Conservation (phyloP, 2,329 filamentous ascomycete genomes). For the Grosmannia clavigera region DNA sequence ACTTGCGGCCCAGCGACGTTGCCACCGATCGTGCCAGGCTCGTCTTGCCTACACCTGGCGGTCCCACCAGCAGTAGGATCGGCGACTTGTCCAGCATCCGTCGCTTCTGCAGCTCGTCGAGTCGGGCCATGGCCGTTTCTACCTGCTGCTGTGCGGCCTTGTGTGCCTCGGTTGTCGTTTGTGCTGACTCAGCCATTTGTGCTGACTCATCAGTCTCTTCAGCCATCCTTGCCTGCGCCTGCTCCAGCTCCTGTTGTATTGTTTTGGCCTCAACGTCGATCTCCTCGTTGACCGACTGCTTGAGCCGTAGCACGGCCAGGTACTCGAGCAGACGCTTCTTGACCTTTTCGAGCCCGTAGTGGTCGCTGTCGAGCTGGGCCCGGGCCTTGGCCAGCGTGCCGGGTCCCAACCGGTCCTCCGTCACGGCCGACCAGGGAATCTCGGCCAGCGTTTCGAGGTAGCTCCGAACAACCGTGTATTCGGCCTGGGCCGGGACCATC, state of each 20-base stretch:
- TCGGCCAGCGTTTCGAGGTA: constrained; percentile 91
- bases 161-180: neutral
- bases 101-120: constrained; percentile 67
- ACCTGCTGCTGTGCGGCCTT: neutral
- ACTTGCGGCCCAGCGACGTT: constrained; percentile 82
- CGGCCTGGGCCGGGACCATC: constrained; percentile 92
- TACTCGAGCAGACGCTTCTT: constrained; percentile 96
- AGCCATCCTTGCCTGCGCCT: constrained; percentile 25
- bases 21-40: constrained; percentile 89
- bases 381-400: constrained; percentile 69
- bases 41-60: constrained; percentile 92
- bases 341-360: constrained; percentile 92
- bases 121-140: constrained; percentile 7
- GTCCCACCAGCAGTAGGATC: constrained; percentile 84
- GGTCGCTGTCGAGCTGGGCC: constrained; percentile 87
- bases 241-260: constrained; percentile 43
- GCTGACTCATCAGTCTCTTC: constrained; percentile 12
- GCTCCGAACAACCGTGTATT: constrained; percentile 85
- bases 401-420: constrained; percentile 72
- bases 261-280: constrained; percentile 67
- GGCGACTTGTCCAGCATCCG: constrained; percentile 90
- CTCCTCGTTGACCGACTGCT: constrained; percentile 78
- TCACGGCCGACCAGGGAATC: constrained; percentile 80
- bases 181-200: neutral
- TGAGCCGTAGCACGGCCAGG: constrained; percentile 86